Conservation (phyloP, 1,284 basidiomycete genomes). For the Cryptococcus wingfieldii region DNA sequence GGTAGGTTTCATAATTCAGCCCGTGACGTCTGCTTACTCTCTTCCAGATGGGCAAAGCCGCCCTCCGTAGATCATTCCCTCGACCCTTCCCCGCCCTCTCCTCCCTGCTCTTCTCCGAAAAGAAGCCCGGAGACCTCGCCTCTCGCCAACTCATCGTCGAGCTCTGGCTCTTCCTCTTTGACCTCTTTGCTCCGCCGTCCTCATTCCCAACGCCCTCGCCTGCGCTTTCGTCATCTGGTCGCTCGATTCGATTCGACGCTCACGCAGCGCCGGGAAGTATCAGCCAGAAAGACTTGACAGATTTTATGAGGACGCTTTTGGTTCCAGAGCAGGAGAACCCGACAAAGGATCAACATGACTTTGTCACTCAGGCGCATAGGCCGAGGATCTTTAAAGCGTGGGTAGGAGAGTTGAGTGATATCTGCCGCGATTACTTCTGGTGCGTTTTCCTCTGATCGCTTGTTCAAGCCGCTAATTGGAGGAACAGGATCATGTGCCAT, state of each 20-base stretch:
- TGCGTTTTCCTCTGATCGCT: slow-evolving; percentile 10
- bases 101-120: slow-evolving; percentile 85
- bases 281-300: slow-evolving; percentile 17
- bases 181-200: slow-evolving; percentile 57
- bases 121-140: slow-evolving; percentile 89
- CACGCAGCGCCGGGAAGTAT: neutral
- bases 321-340: slow-evolving; percentile 42
- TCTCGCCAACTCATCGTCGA: slow-evolving; percentile 88
- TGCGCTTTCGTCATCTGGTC: slow-evolving; percentile 9
- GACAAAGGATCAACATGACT: slow-evolving; percentile 60
- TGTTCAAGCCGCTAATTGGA: neutral
- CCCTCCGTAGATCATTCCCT: slow-evolving; percentile 75
- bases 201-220: neutral
- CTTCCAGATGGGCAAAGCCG: slow-evolving; percentile 51
- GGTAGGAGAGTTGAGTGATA: slow-evolving; percentile 78
- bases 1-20: slow-evolving; percentile 46
- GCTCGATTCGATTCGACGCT: slow-evolving; percentile 29
- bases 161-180: slow-evolving; percentile 72
- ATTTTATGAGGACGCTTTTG: slow-evolving; percentile 40
- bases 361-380: slow-evolving; percentile 77
- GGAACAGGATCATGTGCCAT: slow-evolving; percentile 81
- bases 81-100: slow-evolving; percentile 80
- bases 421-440: slow-evolving; percentile 95
- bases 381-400: slow-evolving; percentile 87
- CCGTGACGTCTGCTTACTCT: neutral